These are phyloP conservation scores for Globisporangium carolinianum DNA, from an alignment of 352 stramenopile genomes.

Conservation along the genomic window DNA sequence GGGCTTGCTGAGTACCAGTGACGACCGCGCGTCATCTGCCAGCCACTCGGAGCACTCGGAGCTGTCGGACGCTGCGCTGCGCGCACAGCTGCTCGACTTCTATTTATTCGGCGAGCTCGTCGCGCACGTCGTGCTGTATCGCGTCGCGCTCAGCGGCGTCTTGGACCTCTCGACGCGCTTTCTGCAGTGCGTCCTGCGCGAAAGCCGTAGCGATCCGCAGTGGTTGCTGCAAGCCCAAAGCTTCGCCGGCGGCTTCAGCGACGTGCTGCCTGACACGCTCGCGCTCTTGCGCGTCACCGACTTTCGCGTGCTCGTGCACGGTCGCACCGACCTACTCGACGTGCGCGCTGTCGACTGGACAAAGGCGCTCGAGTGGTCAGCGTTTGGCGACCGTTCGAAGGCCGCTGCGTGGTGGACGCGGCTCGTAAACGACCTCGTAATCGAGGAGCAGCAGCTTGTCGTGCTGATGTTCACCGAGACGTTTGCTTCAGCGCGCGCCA, in stretches of 20 bases:
- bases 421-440: slow-evolving; percentile 40
- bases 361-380: slow-evolving; percentile 26
- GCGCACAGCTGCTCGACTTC: slow-evolving; percentile 29
- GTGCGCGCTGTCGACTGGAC: slow-evolving; percentile 35
- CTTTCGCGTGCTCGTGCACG: slow-evolving; percentile 51
- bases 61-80: slow-evolving; percentile 5
- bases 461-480: slow-evolving; percentile 48
- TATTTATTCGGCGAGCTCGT: slow-evolving; percentile 59
- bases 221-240: slow-evolving; percentile 15
- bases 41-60: background rate
- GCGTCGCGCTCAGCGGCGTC: slow-evolving; percentile 37
- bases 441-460: slow-evolving; percentile 54
- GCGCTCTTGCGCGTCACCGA: slow-evolving; percentile 39
- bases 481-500: slow-evolving; percentile 31
- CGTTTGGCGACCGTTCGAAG: background rate
- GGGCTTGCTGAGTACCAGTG: slow-evolving; percentile 23
- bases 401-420: slow-evolving; percentile 30
- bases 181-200: slow-evolving; percentile 29
- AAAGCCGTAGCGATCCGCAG: background rate
- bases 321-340: slow-evolving; percentile 20
- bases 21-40: too few relatives aligned
- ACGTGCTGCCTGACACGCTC: slow-evolving; percentile 44
- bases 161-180: slow-evolving; percentile 52
- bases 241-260: slow-evolving; percentile 51
- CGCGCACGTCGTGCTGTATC: slow-evolving; percentile 49